These are phyloP conservation scores for Oidium heveae DNA, from an alignment of 2,329 filamentous ascomycete genomes.

Conservation along the genomic window DNA sequence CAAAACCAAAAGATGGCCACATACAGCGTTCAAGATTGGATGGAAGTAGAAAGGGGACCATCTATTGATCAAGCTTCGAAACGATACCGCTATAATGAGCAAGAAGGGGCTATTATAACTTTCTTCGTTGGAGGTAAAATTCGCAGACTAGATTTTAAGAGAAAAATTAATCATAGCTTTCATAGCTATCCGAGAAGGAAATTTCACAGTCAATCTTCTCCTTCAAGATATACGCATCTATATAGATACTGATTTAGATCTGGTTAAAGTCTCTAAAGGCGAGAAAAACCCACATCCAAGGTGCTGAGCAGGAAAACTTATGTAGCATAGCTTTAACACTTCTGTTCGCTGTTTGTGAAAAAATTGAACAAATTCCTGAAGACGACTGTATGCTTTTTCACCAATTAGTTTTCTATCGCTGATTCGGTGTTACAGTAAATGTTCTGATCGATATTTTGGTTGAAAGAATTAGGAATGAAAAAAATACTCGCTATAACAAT, in stretches of 20 bases:
- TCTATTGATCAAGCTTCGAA: too few relatives aligned
- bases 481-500: slow-evolving; percentile 3
- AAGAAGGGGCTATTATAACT: too few relatives aligned
- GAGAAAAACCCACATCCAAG: neutral
- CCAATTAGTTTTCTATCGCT: too few relatives aligned
- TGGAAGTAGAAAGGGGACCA: neutral
- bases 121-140: too few relatives aligned
- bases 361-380: too few relatives aligned
- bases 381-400: too few relatives aligned
- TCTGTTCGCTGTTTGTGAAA: slow-evolving; percentile 1
- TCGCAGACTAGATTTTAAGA: too few relatives aligned
- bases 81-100: too few relatives aligned
- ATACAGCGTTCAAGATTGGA: slow-evolving; percentile 5
- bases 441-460: slow-evolving; percentile 7
- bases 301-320: slow-evolving; percentile 1
- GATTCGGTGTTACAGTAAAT: slow-evolving; percentile 3
- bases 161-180: neutral
- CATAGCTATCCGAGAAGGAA: slow-evolving; percentile 6
- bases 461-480: slow-evolving; percentile 2
- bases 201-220: slow-evolving; percentile 3
- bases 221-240: slow-evolving; percentile 6
- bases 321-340: slow-evolving; percentile 4
- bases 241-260: slow-evolving; percentile 5
- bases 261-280: slow-evolving; percentile 7
- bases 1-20: neutral